Conservation (phyloP, 2,329 filamentous ascomycete genomes). For the Eurotiales sp. region DNA sequence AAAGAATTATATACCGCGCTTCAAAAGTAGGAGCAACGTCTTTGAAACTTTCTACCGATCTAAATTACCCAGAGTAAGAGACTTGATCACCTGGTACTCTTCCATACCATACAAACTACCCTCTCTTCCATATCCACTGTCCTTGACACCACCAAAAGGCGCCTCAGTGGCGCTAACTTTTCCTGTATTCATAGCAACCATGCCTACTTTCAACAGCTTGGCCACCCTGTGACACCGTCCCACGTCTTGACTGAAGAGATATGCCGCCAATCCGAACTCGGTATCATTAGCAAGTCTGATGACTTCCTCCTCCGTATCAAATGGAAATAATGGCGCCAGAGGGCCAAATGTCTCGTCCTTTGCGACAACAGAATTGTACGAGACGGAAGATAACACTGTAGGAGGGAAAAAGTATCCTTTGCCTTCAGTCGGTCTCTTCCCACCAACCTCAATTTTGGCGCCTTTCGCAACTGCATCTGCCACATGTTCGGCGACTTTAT, state of each 20-base stretch:
- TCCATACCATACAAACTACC: conserved; percentile 47
- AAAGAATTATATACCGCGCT: too few relatives aligned
- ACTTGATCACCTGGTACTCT: conserved; percentile 23
- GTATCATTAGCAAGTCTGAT: conserved; percentile 28
- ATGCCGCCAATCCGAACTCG: conserved; percentile 28
- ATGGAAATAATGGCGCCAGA: background rate
- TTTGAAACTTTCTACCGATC: too few relatives aligned
- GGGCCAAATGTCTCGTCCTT: background rate
- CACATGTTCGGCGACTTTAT: background rate
- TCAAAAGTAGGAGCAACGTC: too few relatives aligned
- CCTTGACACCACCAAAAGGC: conserved; percentile 23
- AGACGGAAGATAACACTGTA: too few relatives aligned
- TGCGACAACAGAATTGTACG: too few relatives aligned
- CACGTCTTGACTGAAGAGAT: conserved; percentile 53
- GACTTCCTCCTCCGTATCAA: conserved; percentile 23
- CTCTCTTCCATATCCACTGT: conserved; percentile 49
- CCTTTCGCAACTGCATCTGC: background rate
- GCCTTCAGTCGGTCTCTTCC: too few relatives aligned
- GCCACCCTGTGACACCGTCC: conserved; percentile 59
- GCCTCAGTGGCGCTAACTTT: conserved; percentile 34
- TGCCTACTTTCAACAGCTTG: conserved; percentile 74
- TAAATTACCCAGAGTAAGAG: conserved; percentile 9
- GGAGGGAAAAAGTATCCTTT: too few relatives aligned
- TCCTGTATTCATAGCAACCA: conserved; percentile 65
- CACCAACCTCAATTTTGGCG: background rate